phyloP scores from a whole-genome alignment of 2,329 filamentous ascomycete genomes.

The Pezicula carpinea region DNA sequence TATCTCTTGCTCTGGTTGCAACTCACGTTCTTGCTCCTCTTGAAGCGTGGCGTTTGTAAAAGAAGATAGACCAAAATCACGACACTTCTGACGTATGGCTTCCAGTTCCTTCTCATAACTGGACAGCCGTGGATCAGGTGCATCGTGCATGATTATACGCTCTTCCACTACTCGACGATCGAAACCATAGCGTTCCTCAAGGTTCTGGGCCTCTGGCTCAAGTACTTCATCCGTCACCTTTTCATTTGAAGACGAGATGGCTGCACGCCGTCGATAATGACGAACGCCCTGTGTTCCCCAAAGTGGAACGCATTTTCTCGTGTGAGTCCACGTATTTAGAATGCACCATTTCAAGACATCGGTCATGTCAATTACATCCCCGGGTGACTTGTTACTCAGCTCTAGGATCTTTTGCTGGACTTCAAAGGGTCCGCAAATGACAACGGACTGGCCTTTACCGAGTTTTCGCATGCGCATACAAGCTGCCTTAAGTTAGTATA shows the following conservation, averaged over 20 bases:
- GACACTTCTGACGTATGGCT: constrained; percentile 28
- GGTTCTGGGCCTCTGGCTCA: constrained; percentile 48
- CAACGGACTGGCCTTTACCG: constrained; percentile 59
- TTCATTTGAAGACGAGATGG: neutral
- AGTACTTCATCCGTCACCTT: constrained; percentile 38
- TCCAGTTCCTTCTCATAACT: no score
- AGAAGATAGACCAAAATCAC: constrained; percentile 29
- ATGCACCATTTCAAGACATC: constrained; percentile 60
- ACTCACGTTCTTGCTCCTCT: constrained; percentile 67
- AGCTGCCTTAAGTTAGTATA: constrained; percentile 35
- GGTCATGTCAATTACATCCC: constrained; percentile 35
- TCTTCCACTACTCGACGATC: neutral
- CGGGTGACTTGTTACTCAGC: constrained; percentile 8
- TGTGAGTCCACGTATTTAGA: constrained; percentile 47
- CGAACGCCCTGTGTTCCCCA: constrained; percentile 58
- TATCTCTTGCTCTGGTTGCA: constrained; percentile 58
- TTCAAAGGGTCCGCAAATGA: constrained; percentile 56
- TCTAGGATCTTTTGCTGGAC: constrained; percentile 48
- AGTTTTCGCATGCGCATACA: constrained; percentile 71
- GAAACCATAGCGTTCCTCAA: constrained; percentile 46
- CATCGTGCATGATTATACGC: no score
- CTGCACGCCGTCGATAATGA: constrained; percentile 32
- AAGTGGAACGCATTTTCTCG: constrained; percentile 45
- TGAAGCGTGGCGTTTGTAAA: constrained; percentile 38
- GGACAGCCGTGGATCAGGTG: no score